Evolutionary conservation across 352 stramenopile species (phyloP).

Genomic region (Stramenopiles sp.): DNA sequence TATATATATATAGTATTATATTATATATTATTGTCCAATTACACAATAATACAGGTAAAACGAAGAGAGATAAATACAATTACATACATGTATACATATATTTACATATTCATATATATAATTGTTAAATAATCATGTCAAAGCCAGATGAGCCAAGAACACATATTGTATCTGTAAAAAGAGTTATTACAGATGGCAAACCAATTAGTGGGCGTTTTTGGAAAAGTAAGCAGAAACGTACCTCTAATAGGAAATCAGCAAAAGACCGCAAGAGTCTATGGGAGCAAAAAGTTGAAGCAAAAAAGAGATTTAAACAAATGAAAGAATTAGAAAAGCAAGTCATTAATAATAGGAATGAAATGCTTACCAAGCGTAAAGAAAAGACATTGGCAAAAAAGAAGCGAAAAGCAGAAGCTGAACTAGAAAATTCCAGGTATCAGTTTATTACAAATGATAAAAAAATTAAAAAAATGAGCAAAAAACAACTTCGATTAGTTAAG

Average conservation of each 20-base stretch:
- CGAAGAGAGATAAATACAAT: no score
- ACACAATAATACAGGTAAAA: no score
- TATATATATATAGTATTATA: no score
- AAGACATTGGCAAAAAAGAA: background rate
- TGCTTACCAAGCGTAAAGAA: background rate
- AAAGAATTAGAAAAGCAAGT: constrained; percentile 4
- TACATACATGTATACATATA: no score
- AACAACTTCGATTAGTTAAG: background rate
- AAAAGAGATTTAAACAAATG: background rate
- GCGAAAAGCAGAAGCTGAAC: constrained; percentile 4
- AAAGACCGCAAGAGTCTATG: background rate
- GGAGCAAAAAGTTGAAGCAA: constrained; percentile 6
- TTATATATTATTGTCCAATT: no score
- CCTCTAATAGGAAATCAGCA: background rate
- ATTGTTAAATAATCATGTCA: no score
- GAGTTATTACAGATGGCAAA: background rate
- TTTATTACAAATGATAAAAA: constrained; percentile 4
- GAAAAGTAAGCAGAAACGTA: constrained; percentile 4
- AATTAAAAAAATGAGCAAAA: constrained; percentile 10
- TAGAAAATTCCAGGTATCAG: background rate
- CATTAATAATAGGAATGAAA: background rate
- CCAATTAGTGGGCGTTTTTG: background rate
- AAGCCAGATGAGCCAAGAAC: background rate
- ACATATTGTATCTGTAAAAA: background rate
- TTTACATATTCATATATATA: no score